Percentiles rank a stretch among this genome's conserved stretches.
Evolutionary conservation across 73 alveolate species (phyloP).

Genomic region (Uronychia binucleata): DNA sequence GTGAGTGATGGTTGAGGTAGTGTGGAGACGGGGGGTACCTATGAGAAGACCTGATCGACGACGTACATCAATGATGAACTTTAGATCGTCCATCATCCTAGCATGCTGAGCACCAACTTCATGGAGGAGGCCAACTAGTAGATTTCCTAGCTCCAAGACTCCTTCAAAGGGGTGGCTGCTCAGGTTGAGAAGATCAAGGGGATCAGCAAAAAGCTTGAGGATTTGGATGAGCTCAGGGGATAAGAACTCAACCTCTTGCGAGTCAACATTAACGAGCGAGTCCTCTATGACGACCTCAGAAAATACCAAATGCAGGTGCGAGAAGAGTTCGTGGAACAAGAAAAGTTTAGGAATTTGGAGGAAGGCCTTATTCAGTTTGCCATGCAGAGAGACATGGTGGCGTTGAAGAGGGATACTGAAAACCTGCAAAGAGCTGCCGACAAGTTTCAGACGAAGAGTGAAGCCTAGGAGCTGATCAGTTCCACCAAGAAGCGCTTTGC

Average conservation of each 20-base stretch:
- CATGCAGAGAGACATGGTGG: neutral
- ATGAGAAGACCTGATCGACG: neutral
- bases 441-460: neutral
- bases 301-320: neutral
- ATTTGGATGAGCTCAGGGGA: neutral
- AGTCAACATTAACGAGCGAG: neutral
- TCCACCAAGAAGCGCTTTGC: neutral
- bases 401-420: neutral
- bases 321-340: neutral
- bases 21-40: neutral
- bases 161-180: neutral
- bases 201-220: neutral
- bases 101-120: neutral
- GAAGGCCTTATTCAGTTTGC: neutral
- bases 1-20: no score
- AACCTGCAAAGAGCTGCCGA: neutral
- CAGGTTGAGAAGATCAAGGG: neutral
- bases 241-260: neutral
- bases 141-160: neutral
- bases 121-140: neutral
- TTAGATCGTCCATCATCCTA: neutral
- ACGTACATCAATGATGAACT: neutral
- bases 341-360: neutral
- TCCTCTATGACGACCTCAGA: neutral
- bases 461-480: neutral